Conservation (phyloP, 2,329 filamentous ascomycete genomes). For the Alternaria gaisen region DNA sequence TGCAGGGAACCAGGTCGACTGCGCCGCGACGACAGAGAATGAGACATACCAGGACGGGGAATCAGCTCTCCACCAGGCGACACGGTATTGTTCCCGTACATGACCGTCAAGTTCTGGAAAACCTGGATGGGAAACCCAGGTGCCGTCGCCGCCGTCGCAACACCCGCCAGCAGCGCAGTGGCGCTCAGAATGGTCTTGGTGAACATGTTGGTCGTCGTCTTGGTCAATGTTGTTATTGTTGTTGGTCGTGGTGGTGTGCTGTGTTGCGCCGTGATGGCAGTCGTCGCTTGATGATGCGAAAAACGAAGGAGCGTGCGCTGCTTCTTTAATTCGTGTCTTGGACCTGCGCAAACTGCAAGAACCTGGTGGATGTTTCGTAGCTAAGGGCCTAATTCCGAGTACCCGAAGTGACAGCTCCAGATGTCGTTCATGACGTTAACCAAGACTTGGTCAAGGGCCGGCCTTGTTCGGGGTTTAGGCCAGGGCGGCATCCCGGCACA, state of each 20-base stretch:
- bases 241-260: no score
- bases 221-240: background rate
- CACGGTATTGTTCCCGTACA: slow-evolving; percentile 44
- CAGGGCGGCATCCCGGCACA: slow-evolving; percentile 2
- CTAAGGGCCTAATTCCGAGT: background rate
- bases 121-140: slow-evolving; percentile 43
- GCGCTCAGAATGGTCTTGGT: slow-evolving; percentile 20
- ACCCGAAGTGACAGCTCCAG: slow-evolving; percentile 1
- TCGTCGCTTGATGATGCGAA: background rate
- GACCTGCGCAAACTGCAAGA: background rate
- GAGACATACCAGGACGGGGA: slow-evolving; percentile 38
- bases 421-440: slow-evolving; percentile 1
- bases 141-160: slow-evolving; percentile 33
- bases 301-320: slow-evolving; percentile 1
- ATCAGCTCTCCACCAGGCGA: slow-evolving; percentile 46
- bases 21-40: background rate
- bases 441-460: background rate
- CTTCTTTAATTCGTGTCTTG: background rate
- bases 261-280: background rate
- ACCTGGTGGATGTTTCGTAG: background rate
- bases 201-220: slow-evolving; percentile 21
- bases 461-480: background rate
- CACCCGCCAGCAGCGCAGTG: slow-evolving; percentile 24
- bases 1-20: background rate
- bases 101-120: slow-evolving; percentile 29